Percentiles rank a stretch among this genome's conserved stretches.
Evolutionary conservation across 768 basidiomycete species (phyloP).

Genomic region (Rhodotorula toruloides): DNA sequence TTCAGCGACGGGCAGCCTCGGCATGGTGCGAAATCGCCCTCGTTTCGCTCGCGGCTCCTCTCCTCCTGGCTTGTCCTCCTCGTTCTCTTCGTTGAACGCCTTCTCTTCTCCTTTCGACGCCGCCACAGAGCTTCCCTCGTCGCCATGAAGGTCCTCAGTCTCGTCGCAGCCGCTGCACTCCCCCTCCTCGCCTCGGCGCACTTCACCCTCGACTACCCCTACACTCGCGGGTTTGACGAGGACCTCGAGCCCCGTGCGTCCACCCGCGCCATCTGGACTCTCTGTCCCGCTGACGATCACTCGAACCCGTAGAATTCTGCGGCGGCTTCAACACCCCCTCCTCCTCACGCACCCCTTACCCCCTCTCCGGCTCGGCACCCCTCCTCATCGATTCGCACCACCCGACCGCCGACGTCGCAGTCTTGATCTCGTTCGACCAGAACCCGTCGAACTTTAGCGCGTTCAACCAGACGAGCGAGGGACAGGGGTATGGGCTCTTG

Average conservation of each 20-base stretch:
- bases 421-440: slow-evolving; percentile 47
- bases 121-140: too few species aligned
- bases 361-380: slow-evolving; percentile 56
- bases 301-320: slow-evolving; percentile 42
- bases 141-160: slow-evolving; percentile 47
- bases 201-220: slow-evolving; percentile 72
- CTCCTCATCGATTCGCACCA: slow-evolving; percentile 65
- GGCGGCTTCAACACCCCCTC: slow-evolving; percentile 60
- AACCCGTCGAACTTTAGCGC: slow-evolving; percentile 62
- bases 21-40: too few species aligned
- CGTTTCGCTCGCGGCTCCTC: too few species aligned
- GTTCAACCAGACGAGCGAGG: slow-evolving; percentile 54
- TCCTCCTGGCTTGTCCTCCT: too few species aligned
- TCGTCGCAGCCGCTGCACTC: slow-evolving; percentile 48
- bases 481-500: slow-evolving; percentile 53
- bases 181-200: slow-evolving; percentile 59
- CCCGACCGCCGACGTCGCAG: slow-evolving; percentile 58
- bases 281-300: not conserved
- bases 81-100: not conserved
- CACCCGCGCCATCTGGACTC: not conserved
- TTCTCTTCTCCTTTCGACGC: not conserved
- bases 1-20: too few species aligned
- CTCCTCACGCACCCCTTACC: slow-evolving; percentile 63
- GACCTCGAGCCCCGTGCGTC: slow-evolving; percentile 57
- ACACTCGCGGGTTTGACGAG: slow-evolving; percentile 68